phyloP scores from a whole-genome alignment of 805 yeast genomes.

The Barnettozyma pratensis region DNA sequence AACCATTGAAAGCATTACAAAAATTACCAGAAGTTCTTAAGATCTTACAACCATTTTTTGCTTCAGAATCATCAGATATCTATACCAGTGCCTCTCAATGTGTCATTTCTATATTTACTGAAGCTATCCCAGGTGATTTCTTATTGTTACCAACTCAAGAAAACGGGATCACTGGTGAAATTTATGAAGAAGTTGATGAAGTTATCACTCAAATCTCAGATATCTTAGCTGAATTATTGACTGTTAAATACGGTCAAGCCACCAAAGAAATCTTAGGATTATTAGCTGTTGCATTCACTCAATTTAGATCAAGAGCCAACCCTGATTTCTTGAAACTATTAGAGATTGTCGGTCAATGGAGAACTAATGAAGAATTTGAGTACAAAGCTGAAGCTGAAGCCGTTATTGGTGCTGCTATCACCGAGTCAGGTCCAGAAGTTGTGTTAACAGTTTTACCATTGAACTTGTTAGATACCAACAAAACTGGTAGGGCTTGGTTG shows the following conservation, averaged over 20 bases:
- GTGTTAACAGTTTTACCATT: conserved; percentile 74
- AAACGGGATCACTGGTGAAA: conserved; percentile 38
- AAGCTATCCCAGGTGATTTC: conserved; percentile 56
- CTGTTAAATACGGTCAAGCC: conserved; percentile 71
- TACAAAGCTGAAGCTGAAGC: conserved; percentile 75
- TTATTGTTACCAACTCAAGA: conserved; percentile 42
- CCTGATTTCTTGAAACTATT: conserved; percentile 67
- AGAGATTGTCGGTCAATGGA: conserved; percentile 76
- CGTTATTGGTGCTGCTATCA: conserved; percentile 73
- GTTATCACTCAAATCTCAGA: conserved; percentile 47
- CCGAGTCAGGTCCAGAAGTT: conserved; percentile 80
- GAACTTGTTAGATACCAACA: conserved; percentile 52
- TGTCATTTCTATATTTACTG: conserved; percentile 68
- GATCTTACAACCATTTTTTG: conserved; percentile 57
- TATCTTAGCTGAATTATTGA: conserved; percentile 52
- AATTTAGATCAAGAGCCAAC: conserved; percentile 58
- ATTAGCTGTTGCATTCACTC: conserved; percentile 54
- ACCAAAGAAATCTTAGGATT: conserved; percentile 71
- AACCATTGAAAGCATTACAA: conserved; percentile 46
- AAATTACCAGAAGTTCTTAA: conserved; percentile 54
- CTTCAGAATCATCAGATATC: conserved; percentile 60
- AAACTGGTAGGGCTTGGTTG: conserved; percentile 93
- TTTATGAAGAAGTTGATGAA: conserved; percentile 53
- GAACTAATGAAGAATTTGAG: conserved; percentile 65
- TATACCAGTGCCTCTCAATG: conserved; percentile 81